Base-by-base conservation (phyloP, 192 early-diverging fungal genomes). In the Phlyctochytrium planicorne region DNA sequence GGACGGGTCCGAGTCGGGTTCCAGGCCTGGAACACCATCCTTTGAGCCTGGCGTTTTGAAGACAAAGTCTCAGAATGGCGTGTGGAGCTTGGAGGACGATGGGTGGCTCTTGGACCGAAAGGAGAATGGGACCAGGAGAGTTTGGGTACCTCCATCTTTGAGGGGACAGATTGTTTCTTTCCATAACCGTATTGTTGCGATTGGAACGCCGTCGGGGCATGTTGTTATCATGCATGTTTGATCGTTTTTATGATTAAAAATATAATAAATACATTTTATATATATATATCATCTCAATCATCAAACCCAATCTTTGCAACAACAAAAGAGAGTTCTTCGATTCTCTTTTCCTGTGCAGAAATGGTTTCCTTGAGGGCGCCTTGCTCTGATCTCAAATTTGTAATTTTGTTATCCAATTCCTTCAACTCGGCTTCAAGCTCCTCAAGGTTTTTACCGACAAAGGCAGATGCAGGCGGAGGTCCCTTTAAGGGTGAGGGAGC, bases 151-250 rank as follows among this genome's bases (percentile, higher is more conserved):
- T 20, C 24, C 16, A 47, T 32, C 47, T 0, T 37, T 36, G 20
- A 27, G 69, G 25, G 69, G 69, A 6, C n/a, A 24, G 3, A 33
- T 71, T 35, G 69, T 34, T 3, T 65, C 62, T 32, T 35, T 65
- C 47, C 63, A 71, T 31, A 63, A 47, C 12, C 16, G 69, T 3
- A 71, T 71, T 59, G 63, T 71, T 1, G 63, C 69, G 4, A 56
- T 71, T 34, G 69, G 52, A 17, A 30, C 63, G 25, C 36, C 47
- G 1, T 20, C 30, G 4, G 69, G 69, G 23, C 69, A 71, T 29
- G 53, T 71, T 3, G 33, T 71, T 33, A 65, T 71, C 50, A 53
- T 71, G 20, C 69, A 71, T 37, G 69, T 71, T 34, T 71, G 60
- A 40, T 6, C 6, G 55, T 25, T 47, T 20, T n/a, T n/a, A n/a